A percentile compares a stretch with the other conserved stretches of the same genome.
Conservation (phyloP, 2,329 filamentous ascomycete species). For the Rhinocladiella mackenziei region DNA sequence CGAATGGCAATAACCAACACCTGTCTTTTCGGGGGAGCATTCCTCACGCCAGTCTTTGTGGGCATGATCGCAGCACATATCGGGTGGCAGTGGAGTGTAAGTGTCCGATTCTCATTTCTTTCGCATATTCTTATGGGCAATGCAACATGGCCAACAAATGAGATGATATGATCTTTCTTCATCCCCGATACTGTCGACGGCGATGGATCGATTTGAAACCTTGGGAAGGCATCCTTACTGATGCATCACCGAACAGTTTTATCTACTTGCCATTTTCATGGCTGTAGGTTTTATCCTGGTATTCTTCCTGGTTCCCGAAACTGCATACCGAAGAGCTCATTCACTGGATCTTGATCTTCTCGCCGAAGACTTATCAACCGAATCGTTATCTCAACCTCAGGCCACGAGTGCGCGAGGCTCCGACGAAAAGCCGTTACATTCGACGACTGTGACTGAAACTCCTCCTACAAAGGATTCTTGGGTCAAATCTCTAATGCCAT, state of each 20-base stretch:
- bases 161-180: no score
- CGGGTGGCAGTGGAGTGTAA: slow-evolving; percentile 28
- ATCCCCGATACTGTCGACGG: no score
- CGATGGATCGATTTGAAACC: no score
- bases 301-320: slow-evolving; percentile 79
- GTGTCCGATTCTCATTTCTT: slow-evolving; percentile 36
- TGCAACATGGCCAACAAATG: no score
- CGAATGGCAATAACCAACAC: slow-evolving; percentile 80
- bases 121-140: neutral
- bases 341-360: slow-evolving; percentile 59
- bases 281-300: slow-evolving; percentile 66
- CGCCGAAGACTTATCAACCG: slow-evolving; percentile 19
- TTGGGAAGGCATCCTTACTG: no score
- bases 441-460: slow-evolving; percentile 9
- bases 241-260: slow-evolving; percentile 52
- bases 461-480: slow-evolving; percentile 52
- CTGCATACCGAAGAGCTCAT: slow-evolving; percentile 65
- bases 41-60: slow-evolving; percentile 81
- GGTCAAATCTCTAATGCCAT: slow-evolving; percentile 59
- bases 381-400: slow-evolving; percentile 7
- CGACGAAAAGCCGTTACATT: slow-evolving; percentile 19
- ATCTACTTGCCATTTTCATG: slow-evolving; percentile 80
- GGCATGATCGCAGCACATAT: slow-evolving; percentile 37
- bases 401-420: neutral
- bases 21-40: slow-evolving; percentile 66